Evolutionary conservation across 164 flowering plant species (phyloP).

Genomic region (Cinnamomum micranthum): DNA sequence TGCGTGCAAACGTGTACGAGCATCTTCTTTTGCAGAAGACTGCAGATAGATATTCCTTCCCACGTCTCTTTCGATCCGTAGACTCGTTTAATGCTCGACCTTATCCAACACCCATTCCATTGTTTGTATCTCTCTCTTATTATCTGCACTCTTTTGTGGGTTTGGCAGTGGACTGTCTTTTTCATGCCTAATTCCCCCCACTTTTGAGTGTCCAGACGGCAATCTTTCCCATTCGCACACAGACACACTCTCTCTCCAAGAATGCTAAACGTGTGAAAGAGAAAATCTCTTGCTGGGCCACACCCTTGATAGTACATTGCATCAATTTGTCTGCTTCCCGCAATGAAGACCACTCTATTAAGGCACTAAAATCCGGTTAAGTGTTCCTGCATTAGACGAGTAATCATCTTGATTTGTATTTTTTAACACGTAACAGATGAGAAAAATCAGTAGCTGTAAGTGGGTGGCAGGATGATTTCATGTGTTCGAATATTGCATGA

Average conservation of each 20-base stretch:
- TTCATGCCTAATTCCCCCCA: not conserved
- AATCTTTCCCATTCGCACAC: not conserved
- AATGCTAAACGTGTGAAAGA: not conserved
- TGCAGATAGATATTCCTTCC: not conserved
- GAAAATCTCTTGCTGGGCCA: not conserved
- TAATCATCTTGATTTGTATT: too few relatives aligned
- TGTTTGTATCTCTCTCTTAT: too few relatives aligned
- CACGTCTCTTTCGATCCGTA: not conserved
- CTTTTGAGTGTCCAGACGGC: not conserved
- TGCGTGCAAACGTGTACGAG: too few relatives aligned
- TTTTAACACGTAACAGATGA: too few relatives aligned
- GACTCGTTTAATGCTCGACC: not conserved
- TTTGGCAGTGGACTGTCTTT: not conserved
- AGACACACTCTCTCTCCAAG: not conserved
- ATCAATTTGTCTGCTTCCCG: not conserved
- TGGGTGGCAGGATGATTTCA: too few relatives aligned
- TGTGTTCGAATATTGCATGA: too few relatives aligned
- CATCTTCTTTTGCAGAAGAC: too few relatives aligned
- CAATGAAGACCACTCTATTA: too few relatives aligned
- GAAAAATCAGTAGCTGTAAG: too few relatives aligned
- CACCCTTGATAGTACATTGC: not conserved
- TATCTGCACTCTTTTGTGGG: not conserved
- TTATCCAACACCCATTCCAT: not conserved
- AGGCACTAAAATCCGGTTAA: too few relatives aligned
- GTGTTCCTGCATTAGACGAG: too few relatives aligned